These are phyloP conservation scores for Cadophora luteo-olivacea DNA, from an alignment of 2,329 filamentous ascomycete genomes.

Conservation along the genomic window DNA sequence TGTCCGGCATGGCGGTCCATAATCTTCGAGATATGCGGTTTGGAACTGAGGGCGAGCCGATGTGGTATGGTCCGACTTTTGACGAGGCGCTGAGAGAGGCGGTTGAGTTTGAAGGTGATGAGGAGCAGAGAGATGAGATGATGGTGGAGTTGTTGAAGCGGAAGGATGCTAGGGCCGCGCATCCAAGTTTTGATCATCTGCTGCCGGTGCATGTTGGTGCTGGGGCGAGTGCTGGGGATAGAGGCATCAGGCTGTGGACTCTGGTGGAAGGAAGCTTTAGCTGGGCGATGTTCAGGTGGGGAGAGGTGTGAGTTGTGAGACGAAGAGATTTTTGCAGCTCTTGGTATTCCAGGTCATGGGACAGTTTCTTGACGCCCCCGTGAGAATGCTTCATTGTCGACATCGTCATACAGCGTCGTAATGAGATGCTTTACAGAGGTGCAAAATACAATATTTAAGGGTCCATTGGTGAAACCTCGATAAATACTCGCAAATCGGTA, in stretches of 20 bases:
- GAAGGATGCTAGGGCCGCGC: conserved; percentile 62
- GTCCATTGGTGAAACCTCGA: too few relatives aligned
- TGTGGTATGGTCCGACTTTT: conserved; percentile 67
- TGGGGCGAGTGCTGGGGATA: conserved; percentile 57
- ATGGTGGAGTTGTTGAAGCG: conserved; percentile 55
- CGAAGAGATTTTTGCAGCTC: too few relatives aligned
- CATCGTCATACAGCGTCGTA: too few relatives aligned
- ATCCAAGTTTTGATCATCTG: conserved; percentile 67
- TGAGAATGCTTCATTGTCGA: too few relatives aligned
- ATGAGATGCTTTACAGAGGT: too few relatives aligned
- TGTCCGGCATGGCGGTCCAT: conserved; percentile 77
- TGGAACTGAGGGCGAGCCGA: conserved; percentile 49
- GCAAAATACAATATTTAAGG: too few relatives aligned
- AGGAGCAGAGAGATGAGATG: conserved; percentile 50
- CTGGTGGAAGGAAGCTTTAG: conserved; percentile 57
- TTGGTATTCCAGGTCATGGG: too few relatives aligned
- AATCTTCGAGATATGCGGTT: conserved; percentile 64
- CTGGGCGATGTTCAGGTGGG: conserved; percentile 61
- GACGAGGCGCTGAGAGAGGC: conserved; percentile 65
- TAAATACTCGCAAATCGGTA: too few relatives aligned
- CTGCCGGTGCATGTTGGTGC: conserved; percentile 63
- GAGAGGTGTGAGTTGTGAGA: conserved; percentile 18
- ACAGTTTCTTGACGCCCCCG: too few relatives aligned
- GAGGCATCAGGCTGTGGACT: conserved; percentile 53
- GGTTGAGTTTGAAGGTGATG: conserved; percentile 47